Conservation (phyloP, 2,329 filamentous ascomycete genomes). For the Xylaria sp. region DNA sequence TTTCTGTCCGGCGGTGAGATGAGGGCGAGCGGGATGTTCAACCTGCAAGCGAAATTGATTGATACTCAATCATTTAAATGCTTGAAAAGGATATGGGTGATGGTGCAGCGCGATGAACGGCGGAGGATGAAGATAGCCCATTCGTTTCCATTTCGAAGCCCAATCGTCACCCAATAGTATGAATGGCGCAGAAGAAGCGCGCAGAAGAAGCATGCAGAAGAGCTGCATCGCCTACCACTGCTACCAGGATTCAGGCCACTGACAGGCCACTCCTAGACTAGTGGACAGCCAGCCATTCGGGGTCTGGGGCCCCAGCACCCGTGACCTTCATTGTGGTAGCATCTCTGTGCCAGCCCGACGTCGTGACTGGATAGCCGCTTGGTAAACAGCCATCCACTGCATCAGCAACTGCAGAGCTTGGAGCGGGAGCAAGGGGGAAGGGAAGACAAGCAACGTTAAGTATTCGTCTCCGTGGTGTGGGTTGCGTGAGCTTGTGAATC, state of each 20-base stretch:
- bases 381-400: conserved; percentile 18
- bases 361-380: conserved; percentile 23
- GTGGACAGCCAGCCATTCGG: conserved; percentile 26
- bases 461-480: background rate
- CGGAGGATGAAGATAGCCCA: conserved; percentile 17
- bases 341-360: conserved; percentile 21
- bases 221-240: conserved; percentile 21
- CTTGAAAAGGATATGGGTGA: conserved; percentile 10
- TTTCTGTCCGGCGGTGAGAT: background rate
- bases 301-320: conserved; percentile 25
- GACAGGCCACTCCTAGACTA: conserved; percentile 13
- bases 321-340: conserved; percentile 25
- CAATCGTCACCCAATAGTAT: conserved; percentile 25
- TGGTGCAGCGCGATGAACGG: conserved; percentile 21
- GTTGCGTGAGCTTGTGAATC: background rate
- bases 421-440: background rate
- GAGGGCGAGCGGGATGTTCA: conserved; percentile 4
- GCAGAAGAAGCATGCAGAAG: too few species aligned
- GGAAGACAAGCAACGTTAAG: conserved; percentile 3
- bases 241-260: conserved; percentile 5
- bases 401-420: conserved; percentile 15
- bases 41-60: conserved; percentile 15
- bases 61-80: conserved; percentile 12
- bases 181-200: conserved; percentile 13
- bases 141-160: conserved; percentile 25